phyloP scores from a whole-genome alignment of 2,329 filamentous ascomycete species.

The Xylaria sp. region DNA sequence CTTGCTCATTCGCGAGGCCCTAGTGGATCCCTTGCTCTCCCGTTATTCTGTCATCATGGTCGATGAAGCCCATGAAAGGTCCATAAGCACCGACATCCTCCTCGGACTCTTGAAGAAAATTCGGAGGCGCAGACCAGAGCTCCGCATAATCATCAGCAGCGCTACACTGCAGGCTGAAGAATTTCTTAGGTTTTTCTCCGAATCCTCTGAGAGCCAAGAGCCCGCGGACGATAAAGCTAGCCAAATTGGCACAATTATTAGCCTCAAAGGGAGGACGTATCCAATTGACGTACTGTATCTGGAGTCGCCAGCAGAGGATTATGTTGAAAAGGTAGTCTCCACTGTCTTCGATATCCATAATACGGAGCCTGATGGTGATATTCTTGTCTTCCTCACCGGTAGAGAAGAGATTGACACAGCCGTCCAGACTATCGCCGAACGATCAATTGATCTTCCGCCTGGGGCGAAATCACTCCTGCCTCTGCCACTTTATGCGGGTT shows the following conservation, averaged over 20 bases:
- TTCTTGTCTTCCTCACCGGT: conserved; percentile 91
- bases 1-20: conserved; percentile 86
- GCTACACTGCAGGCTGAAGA: conserved; percentile 91
- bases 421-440: conserved; percentile 82
- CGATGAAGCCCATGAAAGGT: conserved; percentile 95
- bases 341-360: conserved; percentile 90
- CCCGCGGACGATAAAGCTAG: conserved; percentile 43
- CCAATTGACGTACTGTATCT: conserved; percentile 89
- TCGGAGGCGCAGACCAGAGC: conserved; percentile 77
- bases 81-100: conserved; percentile 90
- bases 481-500: conserved; percentile 87
- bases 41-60: conserved; percentile 98
- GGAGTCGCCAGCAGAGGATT: conserved; percentile 82
- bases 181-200: conserved; percentile 81
- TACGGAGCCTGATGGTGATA: conserved; percentile 83
- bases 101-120: conserved; percentile 94
- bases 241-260: conserved; percentile 72
- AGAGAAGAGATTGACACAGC: conserved; percentile 90
- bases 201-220: conserved; percentile 53
- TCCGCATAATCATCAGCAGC: conserved; percentile 91
- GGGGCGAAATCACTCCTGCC: conserved; percentile 71
- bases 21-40: conserved; percentile 90
- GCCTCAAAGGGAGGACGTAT: conserved; percentile 86
- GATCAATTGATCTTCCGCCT: conserved; percentile 70
- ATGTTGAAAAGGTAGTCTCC: conserved; percentile 83